Conservation (phyloP, 495 filamentous ascomycete genomes). For the Bacidia rubella region DNA sequence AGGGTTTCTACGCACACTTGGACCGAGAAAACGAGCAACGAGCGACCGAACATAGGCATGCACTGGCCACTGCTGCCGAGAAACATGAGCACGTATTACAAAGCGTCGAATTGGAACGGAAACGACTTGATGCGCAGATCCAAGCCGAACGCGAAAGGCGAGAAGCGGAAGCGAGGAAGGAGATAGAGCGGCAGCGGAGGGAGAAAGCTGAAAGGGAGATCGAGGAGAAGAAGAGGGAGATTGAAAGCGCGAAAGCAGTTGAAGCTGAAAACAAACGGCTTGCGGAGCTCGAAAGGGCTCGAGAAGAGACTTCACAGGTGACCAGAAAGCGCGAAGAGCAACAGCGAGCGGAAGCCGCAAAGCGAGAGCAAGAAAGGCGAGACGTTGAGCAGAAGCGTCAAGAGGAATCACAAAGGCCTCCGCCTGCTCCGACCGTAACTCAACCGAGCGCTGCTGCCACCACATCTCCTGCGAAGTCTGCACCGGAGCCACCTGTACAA, state of each 20-base stretch:
- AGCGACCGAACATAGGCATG: conserved; percentile 39
- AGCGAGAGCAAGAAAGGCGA: conserved; percentile 26
- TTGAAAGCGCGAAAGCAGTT: conserved; percentile 20
- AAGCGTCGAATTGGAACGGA: conserved; percentile 38
- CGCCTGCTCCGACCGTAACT: neutral
- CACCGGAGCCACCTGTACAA: neutral
- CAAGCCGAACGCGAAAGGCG: conserved; percentile 10
- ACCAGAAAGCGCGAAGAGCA: conserved; percentile 19
- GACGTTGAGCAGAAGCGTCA: neutral
- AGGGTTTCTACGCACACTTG: conserved; percentile 31
- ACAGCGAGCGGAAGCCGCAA: conserved; percentile 26
- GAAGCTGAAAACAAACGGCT: conserved; percentile 24
- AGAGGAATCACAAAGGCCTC: neutral
- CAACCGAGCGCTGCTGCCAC: conserved; percentile 1
- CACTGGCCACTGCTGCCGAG: conserved; percentile 47
- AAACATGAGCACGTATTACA: conserved; percentile 51
- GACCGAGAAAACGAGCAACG: conserved; percentile 32
- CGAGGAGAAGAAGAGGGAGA: conserved; percentile 14
- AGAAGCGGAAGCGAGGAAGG: conserved; percentile 40
- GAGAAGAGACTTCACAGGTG: conserved; percentile 14
- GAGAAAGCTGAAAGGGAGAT: conserved; percentile 30
- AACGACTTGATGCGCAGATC: conserved; percentile 24
- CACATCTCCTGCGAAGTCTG: neutral
- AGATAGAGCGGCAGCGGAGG: conserved; percentile 24
- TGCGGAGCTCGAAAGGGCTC: conserved; percentile 17